phyloP scores from a whole-genome alignment of 805 yeast species.

The Pichia gijzeniarum region DNA sequence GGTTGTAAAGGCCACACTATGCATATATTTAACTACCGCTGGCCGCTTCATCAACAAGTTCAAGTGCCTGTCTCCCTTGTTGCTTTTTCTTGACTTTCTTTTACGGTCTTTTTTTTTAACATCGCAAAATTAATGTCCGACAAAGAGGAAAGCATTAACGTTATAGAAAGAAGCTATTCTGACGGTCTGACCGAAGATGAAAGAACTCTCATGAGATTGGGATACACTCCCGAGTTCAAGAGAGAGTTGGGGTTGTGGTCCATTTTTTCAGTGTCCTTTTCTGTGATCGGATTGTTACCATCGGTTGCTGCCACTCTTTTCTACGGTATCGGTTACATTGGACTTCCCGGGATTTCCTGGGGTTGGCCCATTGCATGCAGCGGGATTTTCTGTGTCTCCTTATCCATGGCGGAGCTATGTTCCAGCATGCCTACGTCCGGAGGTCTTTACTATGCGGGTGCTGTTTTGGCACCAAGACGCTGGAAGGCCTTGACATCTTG shows the following conservation, averaged over 20 bases:
- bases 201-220: slow-evolving; percentile 36
- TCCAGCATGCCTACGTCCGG: slow-evolving; percentile 60
- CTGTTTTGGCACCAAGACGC: slow-evolving; percentile 50
- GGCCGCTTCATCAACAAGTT: too few relatives aligned
- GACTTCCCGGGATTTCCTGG: slow-evolving; percentile 60
- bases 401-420: slow-evolving; percentile 56
- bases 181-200: slow-evolving; percentile 2
- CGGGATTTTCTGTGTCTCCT: slow-evolving; percentile 50
- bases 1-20: too few relatives aligned
- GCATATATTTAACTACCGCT: too few relatives aligned
- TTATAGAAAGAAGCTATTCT: not conserved
- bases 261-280: slow-evolving; percentile 37
- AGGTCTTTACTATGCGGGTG: slow-evolving; percentile 65
- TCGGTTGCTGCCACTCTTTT: slow-evolving; percentile 56
- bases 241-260: slow-evolving; percentile 49
- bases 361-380: slow-evolving; percentile 47
- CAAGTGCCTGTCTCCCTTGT: too few relatives aligned
- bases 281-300: slow-evolving; percentile 57
- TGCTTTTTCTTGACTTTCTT: too few relatives aligned
- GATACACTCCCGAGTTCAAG: slow-evolving; percentile 53
- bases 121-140: not conserved
- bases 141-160: not conserved
- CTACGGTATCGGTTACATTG: slow-evolving; percentile 53
- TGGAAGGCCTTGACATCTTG: slow-evolving; percentile 49
- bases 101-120: not conserved